Percentiles rank a stretch among this genome's conserved stretches.
Conservation (phyloP, 805 yeast species). For the Candida sithepensis region DNA sequence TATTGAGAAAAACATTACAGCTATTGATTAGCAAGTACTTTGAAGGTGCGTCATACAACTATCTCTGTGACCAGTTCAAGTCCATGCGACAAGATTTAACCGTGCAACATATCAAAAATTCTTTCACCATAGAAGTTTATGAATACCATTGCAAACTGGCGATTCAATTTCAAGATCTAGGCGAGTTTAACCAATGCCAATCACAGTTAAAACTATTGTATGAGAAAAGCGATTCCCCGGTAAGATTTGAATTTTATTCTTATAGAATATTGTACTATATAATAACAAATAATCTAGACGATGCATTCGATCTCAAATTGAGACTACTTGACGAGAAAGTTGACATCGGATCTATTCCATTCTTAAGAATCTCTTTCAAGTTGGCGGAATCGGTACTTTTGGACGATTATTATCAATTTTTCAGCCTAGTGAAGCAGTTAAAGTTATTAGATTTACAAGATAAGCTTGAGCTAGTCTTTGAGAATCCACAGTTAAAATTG, state of each 20-base stretch:
- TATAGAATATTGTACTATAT: constrained; percentile 73
- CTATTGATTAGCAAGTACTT: constrained; percentile 51
- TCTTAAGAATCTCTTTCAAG: constrained; percentile 31
- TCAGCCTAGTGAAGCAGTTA: constrained; percentile 33
- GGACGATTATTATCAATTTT: constrained; percentile 52
- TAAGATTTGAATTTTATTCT: constrained; percentile 61
- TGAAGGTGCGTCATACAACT: constrained; percentile 58
- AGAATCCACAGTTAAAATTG: constrained; percentile 18
- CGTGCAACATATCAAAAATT: constrained; percentile 80
- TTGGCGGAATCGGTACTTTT: constrained; percentile 33
- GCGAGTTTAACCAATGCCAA: constrained; percentile 95
- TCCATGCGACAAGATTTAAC: constrained; percentile 91
- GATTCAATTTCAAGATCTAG: constrained; percentile 75
- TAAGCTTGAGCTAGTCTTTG: constrained; percentile 3
- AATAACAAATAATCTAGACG: constrained; percentile 63
- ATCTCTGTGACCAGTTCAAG: constrained; percentile 85
- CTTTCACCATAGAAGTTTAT: constrained; percentile 74
- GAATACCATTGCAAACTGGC: constrained; percentile 88
- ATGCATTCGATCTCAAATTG: constrained; percentile 43
- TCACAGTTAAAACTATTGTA: constrained; percentile 70
- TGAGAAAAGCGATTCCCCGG: constrained; percentile 32
- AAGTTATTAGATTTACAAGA: constrained; percentile 31
- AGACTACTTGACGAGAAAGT: constrained; percentile 14
- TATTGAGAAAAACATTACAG: constrained; percentile 56
- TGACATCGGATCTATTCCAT: constrained; percentile 19